Percentiles rank a stretch among this genome's conserved stretches.
Conservation (phyloP, 2,329 filamentous ascomycete genomes). For the Colletotrichum echinochloae region DNA sequence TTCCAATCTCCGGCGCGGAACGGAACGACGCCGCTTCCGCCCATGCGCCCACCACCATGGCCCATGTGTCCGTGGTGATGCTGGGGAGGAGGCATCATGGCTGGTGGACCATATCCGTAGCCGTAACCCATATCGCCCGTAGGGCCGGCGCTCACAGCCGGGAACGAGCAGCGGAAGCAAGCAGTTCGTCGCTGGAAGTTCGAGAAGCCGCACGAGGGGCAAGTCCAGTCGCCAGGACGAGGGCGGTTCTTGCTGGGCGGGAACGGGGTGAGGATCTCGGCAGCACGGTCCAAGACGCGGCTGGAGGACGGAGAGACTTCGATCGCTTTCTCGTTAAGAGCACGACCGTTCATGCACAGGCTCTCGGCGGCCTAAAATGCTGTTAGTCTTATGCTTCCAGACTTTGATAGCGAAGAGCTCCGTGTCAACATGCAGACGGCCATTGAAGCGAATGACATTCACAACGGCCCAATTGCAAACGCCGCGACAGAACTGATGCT, state of each 20-base stretch:
- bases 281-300: constrained; percentile 92
- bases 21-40: constrained; percentile 87
- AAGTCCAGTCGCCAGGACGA: constrained; percentile 98
- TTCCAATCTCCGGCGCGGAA: constrained; percentile 99
- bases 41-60: constrained; percentile 76
- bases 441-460: not conserved
- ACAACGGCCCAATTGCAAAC: not conserved
- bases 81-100: constrained; percentile 83
- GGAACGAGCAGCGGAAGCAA: constrained; percentile 99
- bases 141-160: constrained; percentile 86
- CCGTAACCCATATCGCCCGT: constrained; percentile 70
- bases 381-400: not conserved
- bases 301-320: constrained; percentile 98
- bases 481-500: not conserved
- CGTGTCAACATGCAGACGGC: too few relatives aligned
- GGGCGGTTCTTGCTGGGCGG: constrained; percentile 98
- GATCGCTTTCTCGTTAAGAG: constrained; percentile 98
- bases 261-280: constrained; percentile 96
- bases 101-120: constrained; percentile 78
- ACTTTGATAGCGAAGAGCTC: not conserved
- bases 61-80: constrained; percentile 70
- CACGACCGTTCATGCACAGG: constrained; percentile 98
- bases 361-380: constrained; percentile 87
- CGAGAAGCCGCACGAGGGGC: constrained; percentile 97
- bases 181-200: constrained; percentile 99